Evolutionary conservation across 345 rosid species (phyloP).

Genomic region (Reutealis trisperma): DNA sequence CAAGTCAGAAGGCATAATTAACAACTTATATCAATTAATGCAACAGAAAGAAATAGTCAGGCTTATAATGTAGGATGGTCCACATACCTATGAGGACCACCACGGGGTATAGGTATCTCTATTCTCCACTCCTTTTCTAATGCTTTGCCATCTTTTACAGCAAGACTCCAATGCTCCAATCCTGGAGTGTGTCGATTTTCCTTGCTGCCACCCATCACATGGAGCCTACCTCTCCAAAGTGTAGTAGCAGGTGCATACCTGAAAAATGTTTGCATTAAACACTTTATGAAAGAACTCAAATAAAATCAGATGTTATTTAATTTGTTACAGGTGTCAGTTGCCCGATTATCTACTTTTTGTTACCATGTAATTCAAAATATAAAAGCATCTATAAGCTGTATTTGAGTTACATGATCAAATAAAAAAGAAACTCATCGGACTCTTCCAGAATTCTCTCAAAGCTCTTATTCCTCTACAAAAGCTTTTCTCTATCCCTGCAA

Average conservation of each 20-base stretch:
- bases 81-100: slow-evolving; percentile 95
- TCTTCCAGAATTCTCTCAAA: no score
- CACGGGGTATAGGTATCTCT: slow-evolving; percentile 92
- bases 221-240: slow-evolving; percentile 98
- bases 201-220: slow-evolving; percentile 98
- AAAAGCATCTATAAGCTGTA: no score
- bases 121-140: slow-evolving; percentile 81
- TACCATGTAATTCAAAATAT: no score
- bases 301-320: neutral
- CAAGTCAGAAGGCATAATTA: neutral
- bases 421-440: no score
- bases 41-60: slow-evolving; percentile 7
- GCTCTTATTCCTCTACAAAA: no score
- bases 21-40: neutral
- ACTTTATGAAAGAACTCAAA: neutral
- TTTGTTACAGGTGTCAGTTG: no score
- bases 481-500: no score
- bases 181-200: slow-evolving; percentile 89
- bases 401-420: no score
- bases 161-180: slow-evolving; percentile 88
- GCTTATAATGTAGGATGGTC: neutral
- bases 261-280: slow-evolving; percentile 18
- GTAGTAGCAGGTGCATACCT: slow-evolving; percentile 99
- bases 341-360: no score
- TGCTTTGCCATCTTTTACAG: slow-evolving; percentile 85